These are phyloP conservation scores for Xylariales sp. DNA, from an alignment of 2,329 filamentous ascomycete species.

Conservation along the genomic window DNA sequence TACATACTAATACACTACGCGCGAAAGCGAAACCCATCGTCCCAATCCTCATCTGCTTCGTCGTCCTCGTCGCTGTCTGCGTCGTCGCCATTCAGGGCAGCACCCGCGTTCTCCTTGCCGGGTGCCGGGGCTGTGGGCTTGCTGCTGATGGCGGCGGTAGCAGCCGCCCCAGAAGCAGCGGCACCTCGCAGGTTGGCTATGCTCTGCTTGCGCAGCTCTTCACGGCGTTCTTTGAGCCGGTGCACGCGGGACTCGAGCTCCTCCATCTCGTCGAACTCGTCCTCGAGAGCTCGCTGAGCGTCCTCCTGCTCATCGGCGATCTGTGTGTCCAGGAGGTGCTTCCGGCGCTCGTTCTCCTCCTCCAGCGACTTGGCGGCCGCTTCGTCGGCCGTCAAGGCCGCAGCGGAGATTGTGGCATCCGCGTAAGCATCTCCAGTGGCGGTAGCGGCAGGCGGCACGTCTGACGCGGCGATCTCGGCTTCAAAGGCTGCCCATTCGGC, in stretches of 20 bases:
- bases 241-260: constrained; percentile 68
- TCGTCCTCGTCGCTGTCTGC: constrained; percentile 27
- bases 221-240: constrained; percentile 65
- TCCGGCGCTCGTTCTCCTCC: constrained; percentile 45
- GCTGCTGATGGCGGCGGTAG: too few species aligned
- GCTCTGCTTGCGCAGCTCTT: constrained; percentile 52
- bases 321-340: constrained; percentile 49
- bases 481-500: constrained; percentile 86
- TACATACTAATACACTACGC: too few species aligned
- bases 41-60: constrained; percentile 44
- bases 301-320: constrained; percentile 70
- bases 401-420: constrained; percentile 63
- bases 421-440: constrained; percentile 19
- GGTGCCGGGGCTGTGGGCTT: background rate
- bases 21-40: constrained; percentile 54
- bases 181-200: constrained; percentile 10
- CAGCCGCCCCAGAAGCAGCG: constrained; percentile 12
- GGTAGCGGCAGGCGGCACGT: constrained; percentile 18
- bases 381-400: constrained; percentile 62
- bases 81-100: constrained; percentile 16
- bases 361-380: constrained; percentile 49
- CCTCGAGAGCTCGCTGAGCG: constrained; percentile 66
- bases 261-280: constrained; percentile 81
- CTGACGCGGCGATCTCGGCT: constrained; percentile 62
- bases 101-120: constrained; percentile 27